Conservation (phyloP, 1,284 basidiomycete genomes). For the Heliocybe sulcata region DNA sequence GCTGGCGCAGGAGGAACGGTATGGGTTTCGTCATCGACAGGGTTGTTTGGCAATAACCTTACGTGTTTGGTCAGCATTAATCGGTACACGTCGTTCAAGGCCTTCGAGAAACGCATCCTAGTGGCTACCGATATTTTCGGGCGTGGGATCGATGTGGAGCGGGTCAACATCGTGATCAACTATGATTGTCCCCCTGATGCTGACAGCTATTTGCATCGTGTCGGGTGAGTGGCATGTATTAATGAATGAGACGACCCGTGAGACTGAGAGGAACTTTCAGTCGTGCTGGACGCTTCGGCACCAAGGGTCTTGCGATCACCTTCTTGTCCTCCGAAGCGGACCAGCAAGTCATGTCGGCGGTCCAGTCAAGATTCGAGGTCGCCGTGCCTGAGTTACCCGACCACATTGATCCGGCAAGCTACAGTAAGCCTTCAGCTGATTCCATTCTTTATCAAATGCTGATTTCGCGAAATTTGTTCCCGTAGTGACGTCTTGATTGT, state of each 20-base stretch:
- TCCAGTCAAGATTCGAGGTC: constrained; percentile 90
- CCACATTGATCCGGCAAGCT: constrained; percentile 83
- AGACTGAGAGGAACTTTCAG: constrained; percentile 24
- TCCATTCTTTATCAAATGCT: background rate
- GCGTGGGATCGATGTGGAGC: constrained; percentile 95
- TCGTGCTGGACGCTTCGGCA: constrained; percentile 98
- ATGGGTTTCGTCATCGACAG: constrained; percentile 21
- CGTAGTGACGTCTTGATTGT: constrained; percentile 30
- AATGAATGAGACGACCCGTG: background rate
- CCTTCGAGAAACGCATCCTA: constrained; percentile 98
- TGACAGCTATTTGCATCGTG: constrained; percentile 97
- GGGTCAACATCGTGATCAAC: constrained; percentile 95
- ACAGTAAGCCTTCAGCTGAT: constrained; percentile 51
- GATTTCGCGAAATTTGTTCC: background rate
- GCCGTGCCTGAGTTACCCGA: constrained; percentile 91
- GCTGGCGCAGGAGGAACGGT: constrained; percentile 94
- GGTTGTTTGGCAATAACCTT: constrained; percentile 6
- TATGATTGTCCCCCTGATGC: constrained; percentile 96
- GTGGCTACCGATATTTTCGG: constrained; percentile 97
- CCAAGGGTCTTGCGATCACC: constrained; percentile 98
- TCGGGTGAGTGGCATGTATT: constrained; percentile 58
- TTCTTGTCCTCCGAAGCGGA: constrained; percentile 92
- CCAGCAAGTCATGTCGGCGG: constrained; percentile 87
- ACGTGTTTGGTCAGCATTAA: constrained; percentile 58
- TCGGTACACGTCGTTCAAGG: constrained; percentile 99